Conservation (phyloP, 441 rosid genomes). For the Flueggea neowawraea region DNA sequence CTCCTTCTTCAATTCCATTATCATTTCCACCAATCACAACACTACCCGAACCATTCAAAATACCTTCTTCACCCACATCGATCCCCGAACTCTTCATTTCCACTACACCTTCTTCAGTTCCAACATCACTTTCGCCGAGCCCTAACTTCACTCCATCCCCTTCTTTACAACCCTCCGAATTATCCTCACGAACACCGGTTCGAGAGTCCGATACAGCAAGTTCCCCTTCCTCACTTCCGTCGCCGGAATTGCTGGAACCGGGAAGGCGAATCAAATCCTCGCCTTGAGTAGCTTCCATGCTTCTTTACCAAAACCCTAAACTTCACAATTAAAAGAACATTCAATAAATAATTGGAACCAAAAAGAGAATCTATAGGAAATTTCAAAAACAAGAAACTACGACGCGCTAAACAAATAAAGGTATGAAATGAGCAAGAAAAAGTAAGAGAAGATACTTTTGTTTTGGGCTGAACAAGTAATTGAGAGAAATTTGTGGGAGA, state of each 20-base stretch:
- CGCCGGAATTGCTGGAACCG: neutral
- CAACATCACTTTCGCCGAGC: constrained; percentile 7
- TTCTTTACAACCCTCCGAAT: neutral
- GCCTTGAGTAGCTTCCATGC: constrained; percentile 12
- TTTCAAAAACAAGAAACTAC: no score
- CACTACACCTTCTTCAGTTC: constrained; percentile 9
- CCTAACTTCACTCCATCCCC: constrained; percentile 11
- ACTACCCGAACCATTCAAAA: no score
- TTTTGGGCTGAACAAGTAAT: no score
- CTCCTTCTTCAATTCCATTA: constrained; percentile 30
- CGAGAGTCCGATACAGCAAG: constrained; percentile 25
- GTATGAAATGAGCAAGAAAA: no score
- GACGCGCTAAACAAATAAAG: no score
- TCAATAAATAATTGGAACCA: no score
- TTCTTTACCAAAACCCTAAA: no score
- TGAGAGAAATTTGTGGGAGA: no score
- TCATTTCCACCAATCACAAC: neutral
- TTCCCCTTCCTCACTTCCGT: constrained; percentile 31
- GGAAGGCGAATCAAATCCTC: constrained; percentile 2
- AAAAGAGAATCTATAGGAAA: no score
- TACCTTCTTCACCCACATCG: neutral
- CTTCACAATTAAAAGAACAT: no score
- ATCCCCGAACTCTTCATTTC: constrained; percentile 5
- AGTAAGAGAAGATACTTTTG: no score
- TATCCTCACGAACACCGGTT: constrained; percentile 17